Evolutionary conservation across 371 early-diverging fungal genomes (phyloP).

Genomic region (Lichtheimia corymbifera): DNA sequence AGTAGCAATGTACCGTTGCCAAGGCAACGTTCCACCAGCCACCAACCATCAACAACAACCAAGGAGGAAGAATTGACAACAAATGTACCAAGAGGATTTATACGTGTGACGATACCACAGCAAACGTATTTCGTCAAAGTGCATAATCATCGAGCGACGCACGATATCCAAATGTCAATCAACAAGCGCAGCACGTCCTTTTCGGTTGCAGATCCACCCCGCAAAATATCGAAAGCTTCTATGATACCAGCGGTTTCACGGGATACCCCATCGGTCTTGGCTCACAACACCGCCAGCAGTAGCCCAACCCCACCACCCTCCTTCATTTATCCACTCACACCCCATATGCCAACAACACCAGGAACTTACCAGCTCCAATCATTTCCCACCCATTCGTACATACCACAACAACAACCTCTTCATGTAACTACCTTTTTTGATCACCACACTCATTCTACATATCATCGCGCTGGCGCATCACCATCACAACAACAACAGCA

Average conservation of each 20-base stretch:
- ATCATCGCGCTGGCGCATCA: no score
- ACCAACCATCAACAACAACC: background rate
- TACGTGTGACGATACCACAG: conserved; percentile 30
- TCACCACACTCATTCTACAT: no score
- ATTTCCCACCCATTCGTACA: no score
- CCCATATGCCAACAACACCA: no score
- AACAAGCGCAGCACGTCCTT: conserved; percentile 9
- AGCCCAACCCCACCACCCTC: no score
- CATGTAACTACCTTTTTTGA: no score
- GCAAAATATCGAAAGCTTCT: no score
- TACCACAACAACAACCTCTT: no score
- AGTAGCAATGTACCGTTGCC: background rate
- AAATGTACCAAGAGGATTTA: conserved; percentile 30
- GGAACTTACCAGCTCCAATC: no score
- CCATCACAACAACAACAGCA: no score
- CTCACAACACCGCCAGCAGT: conserved; percentile 16
- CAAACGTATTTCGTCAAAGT: conserved; percentile 35
- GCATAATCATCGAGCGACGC: conserved; percentile 29
- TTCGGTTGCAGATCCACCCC: conserved; percentile 1
- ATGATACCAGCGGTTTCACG: no score
- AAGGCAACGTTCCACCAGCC: background rate
- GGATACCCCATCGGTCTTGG: conserved; percentile 18
- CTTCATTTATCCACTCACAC: no score
- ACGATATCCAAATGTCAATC: conserved; percentile 24
- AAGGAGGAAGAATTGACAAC: conserved; percentile 1